These are phyloP conservation scores for Lipomyces sp. DNA, from an alignment of 805 yeast species.

Conservation along the genomic window DNA sequence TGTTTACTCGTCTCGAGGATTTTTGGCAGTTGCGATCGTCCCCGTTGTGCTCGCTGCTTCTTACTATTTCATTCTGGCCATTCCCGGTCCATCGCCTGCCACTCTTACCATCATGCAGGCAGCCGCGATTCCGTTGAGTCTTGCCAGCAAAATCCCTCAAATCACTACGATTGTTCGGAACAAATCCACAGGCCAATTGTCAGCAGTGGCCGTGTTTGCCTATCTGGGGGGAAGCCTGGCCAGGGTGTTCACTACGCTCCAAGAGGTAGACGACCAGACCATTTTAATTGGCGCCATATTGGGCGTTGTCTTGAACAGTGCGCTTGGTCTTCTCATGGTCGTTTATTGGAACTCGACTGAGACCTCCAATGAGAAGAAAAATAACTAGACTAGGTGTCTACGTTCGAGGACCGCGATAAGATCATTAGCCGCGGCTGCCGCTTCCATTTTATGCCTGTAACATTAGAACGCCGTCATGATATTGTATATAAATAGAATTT, in stretches of 20 bases:
- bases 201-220: slow-evolving; percentile 41
- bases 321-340: slow-evolving; percentile 41
- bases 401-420: not conserved
- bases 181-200: slow-evolving; percentile 46
- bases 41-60: slow-evolving; percentile 17
- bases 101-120: slow-evolving; percentile 33
- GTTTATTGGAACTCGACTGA: slow-evolving; percentile 33
- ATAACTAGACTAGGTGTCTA: slow-evolving; percentile 3
- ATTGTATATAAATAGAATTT: too few species aligned
- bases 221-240: slow-evolving; percentile 42
- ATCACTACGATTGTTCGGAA: slow-evolving; percentile 39
- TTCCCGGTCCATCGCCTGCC: slow-evolving; percentile 30
- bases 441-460: not conserved
- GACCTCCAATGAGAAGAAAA: slow-evolving; percentile 27
- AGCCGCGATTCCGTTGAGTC: slow-evolving; percentile 40
- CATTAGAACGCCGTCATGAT: not conserved
- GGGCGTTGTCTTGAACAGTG: slow-evolving; percentile 38
- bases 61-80: slow-evolving; percentile 27
- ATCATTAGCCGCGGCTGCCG: not conserved
- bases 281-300: slow-evolving; percentile 38
- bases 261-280: slow-evolving; percentile 39
- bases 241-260: slow-evolving; percentile 42
- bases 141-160: slow-evolving; percentile 45
- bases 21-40: slow-evolving; percentile 26
- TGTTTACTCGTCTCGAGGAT: slow-evolving; percentile 29